Conservation (phyloP, 305 asterid genomes). For the Fraxinus platypoda region DNA sequence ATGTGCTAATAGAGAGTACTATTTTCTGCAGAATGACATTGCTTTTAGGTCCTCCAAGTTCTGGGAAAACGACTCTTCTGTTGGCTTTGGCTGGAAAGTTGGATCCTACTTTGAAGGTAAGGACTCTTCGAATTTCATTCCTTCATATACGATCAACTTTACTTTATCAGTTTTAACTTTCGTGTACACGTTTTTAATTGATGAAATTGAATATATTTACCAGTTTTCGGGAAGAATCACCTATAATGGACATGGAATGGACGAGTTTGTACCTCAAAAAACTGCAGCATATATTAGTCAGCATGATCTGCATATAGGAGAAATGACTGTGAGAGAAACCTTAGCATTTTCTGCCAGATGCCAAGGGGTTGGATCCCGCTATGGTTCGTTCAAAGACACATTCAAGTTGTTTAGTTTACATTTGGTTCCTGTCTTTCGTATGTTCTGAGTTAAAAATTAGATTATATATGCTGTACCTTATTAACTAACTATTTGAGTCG, state of each 20-base stretch:
- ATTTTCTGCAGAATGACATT: conserved; percentile 49
- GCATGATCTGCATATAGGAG: conserved; percentile 69
- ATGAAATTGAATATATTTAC: neutral
- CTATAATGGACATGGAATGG: conserved; percentile 67
- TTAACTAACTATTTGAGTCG: neutral
- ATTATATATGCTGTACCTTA: neutral
- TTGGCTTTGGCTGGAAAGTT: conserved; percentile 83
- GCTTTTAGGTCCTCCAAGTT: conserved; percentile 72
- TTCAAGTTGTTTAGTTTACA: neutral
- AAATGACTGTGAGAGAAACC: conserved; percentile 87
- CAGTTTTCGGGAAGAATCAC: conserved; percentile 67
- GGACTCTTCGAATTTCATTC: neutral
- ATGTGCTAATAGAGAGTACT: neutral
- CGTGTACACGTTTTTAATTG: neutral
- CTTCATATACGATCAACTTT: neutral
- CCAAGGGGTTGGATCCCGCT: conserved; percentile 82
- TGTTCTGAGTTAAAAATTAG: neutral
- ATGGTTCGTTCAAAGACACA: conserved; percentile 48
- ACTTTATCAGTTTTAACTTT: neutral
- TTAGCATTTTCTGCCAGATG: conserved; percentile 80
- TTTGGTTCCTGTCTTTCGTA: neutral
- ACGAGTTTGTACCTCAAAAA: conserved; percentile 74
- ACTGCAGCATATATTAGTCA: conserved; percentile 84
- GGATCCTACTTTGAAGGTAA: conserved; percentile 55
- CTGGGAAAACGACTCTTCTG: conserved; percentile 63